phyloP scores from a whole-genome alignment of 75 land plant species.

The Ceratopteris richardii region DNA sequence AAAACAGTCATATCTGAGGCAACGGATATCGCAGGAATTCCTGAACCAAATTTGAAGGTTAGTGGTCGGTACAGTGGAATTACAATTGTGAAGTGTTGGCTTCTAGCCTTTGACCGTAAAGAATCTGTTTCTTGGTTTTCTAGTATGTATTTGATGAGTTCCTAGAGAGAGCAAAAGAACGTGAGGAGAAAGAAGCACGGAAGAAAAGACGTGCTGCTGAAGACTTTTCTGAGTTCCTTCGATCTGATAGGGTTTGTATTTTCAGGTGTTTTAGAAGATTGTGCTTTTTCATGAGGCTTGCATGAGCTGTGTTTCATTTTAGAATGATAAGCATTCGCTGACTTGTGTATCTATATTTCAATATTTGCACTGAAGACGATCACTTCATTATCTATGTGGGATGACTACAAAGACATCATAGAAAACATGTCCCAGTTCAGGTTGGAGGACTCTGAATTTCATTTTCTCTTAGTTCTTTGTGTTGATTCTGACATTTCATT shows the following conservation, averaged over 20 bases:
- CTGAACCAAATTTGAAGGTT: slow-evolving; percentile 83
- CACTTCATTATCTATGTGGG: slow-evolving; percentile 68
- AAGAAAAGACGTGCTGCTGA: slow-evolving; percentile 72
- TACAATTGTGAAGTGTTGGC: not conserved
- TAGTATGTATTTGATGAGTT: slow-evolving; percentile 84
- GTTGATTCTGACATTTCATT: not conserved
- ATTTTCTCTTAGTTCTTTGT: too few relatives aligned
- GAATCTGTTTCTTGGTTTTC: slow-evolving; percentile 6
- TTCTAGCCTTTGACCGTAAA: not conserved
- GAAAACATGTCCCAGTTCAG: slow-evolving; percentile 59
- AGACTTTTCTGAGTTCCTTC: slow-evolving; percentile 54
- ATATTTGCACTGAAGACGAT: slow-evolving; percentile 35
- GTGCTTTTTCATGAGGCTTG: too few relatives aligned
- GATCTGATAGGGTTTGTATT: slow-evolving; percentile 46
- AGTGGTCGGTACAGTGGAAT: too few relatives aligned
- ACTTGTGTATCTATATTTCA: too few relatives aligned
- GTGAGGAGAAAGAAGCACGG: slow-evolving; percentile 94
- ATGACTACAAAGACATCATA: slow-evolving; percentile 52
- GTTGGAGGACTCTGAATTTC: too few relatives aligned
- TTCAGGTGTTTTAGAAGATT: not conserved
- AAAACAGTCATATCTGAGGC: slow-evolving; percentile 53
- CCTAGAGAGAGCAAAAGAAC: slow-evolving; percentile 68
- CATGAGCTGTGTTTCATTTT: too few relatives aligned
- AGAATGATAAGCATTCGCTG: too few relatives aligned
- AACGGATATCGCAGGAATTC: slow-evolving; percentile 33